Evolutionary conservation across 768 basidiomycete genomes (phyloP).

Genomic region (Tylopilus felleus): DNA sequence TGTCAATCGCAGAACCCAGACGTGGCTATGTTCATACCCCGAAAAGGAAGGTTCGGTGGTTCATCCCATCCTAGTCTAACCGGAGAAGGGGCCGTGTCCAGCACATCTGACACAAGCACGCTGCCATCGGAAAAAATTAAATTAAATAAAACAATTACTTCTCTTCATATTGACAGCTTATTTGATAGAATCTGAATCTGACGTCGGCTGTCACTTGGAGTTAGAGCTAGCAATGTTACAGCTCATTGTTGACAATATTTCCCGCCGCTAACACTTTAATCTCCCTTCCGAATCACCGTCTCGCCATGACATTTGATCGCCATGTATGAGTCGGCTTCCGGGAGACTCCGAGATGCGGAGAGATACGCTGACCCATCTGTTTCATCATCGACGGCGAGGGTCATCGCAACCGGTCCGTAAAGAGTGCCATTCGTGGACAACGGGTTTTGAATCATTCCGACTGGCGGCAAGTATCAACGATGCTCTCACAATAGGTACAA

Average conservation of each 20-base stretch:
- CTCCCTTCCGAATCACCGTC: slow-evolving; percentile 6
- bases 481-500: slow-evolving; percentile 5
- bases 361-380: slow-evolving; percentile 20
- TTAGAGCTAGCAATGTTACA: slow-evolving; percentile 13
- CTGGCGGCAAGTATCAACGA: background rate
- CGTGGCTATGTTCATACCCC: slow-evolving; percentile 15
- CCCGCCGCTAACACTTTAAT: slow-evolving; percentile 9
- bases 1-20: slow-evolving; percentile 21
- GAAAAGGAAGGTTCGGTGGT: slow-evolving; percentile 34
- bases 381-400: slow-evolving; percentile 24
- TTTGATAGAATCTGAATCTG: slow-evolving; percentile 20
- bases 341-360: slow-evolving; percentile 15
- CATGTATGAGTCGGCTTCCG: slow-evolving; percentile 20
- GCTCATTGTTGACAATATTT: slow-evolving; percentile 26
- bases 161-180: slow-evolving; percentile 21
- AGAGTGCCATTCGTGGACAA: background rate
- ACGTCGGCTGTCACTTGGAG: slow-evolving; percentile 23
- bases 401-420: slow-evolving; percentile 9
- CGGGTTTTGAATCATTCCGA: background rate
- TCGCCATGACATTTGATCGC: slow-evolving; percentile 27
- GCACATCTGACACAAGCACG: background rate
- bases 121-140: background rate
- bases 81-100: background rate
- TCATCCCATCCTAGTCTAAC: background rate
- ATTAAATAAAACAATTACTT: background rate